phyloP scores from a whole-genome alignment of 441 rosid species.

The Eutrema salsugineum region DNA sequence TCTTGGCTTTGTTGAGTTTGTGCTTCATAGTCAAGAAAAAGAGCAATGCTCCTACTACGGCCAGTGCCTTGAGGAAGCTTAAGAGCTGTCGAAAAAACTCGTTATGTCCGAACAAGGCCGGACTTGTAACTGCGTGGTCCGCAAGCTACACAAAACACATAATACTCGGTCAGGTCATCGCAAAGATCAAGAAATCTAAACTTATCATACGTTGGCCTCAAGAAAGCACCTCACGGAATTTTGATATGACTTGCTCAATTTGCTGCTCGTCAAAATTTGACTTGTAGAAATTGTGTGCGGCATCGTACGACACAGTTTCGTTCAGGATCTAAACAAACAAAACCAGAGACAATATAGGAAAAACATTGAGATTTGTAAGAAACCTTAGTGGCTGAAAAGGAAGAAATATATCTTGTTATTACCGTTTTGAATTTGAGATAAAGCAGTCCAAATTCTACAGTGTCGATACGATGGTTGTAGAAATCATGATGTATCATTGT shows the following conservation, averaged over 20 bases:
- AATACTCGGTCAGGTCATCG: neutral
- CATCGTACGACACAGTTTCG: slow-evolving; percentile 23
- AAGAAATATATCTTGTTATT: neutral
- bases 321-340: slow-evolving; percentile 10
- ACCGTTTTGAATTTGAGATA: slow-evolving; percentile 28
- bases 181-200: neutral
- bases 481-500: slow-evolving; percentile 29
- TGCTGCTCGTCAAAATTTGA: slow-evolving; percentile 31
- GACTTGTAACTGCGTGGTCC: slow-evolving; percentile 11
- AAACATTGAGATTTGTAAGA: neutral
- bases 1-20: slow-evolving; percentile 27
- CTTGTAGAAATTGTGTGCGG: slow-evolving; percentile 24
- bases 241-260: slow-evolving; percentile 15
- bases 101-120: slow-evolving; percentile 25
- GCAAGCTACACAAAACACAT: slow-evolving; percentile 21
- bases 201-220: neutral
- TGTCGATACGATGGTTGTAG: slow-evolving; percentile 25
- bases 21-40: slow-evolving; percentile 29
- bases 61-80: slow-evolving; percentile 24
- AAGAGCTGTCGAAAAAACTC: slow-evolving; percentile 19
- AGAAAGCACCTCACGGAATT: slow-evolving; percentile 26
- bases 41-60: slow-evolving; percentile 28
- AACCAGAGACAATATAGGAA: neutral
- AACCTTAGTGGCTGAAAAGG: neutral
- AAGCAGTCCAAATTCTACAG: slow-evolving; percentile 23